Evolutionary conservation across 2,329 filamentous ascomycete species (phyloP).

Genomic region (Teratosphaeria viscida): DNA sequence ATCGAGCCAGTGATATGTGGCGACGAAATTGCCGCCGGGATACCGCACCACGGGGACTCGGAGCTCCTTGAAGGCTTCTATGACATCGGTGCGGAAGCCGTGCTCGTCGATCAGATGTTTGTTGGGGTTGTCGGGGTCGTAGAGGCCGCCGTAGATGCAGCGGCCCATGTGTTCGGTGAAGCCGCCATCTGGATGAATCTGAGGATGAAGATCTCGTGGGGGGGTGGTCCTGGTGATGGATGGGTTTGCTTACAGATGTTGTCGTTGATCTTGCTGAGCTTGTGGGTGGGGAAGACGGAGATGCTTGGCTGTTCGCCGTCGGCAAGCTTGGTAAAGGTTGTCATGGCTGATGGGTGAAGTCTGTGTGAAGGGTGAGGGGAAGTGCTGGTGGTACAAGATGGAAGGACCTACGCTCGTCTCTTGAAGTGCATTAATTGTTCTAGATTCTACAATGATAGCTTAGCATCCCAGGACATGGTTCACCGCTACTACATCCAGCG

Average conservation of each 20-base stretch:
- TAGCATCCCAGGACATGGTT: background rate
- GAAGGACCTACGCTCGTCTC: background rate
- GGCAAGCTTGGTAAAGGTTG: conserved; percentile 59
- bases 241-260: conserved; percentile 46
- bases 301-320: conserved; percentile 54
- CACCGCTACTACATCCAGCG: background rate
- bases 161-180: conserved; percentile 89
- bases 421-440: background rate
- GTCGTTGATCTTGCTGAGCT: conserved; percentile 62
- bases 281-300: conserved; percentile 53
- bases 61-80: conserved; percentile 62
- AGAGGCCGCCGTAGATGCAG: conserved; percentile 80
- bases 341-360: conserved; percentile 40
- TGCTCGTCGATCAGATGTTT: conserved; percentile 56
- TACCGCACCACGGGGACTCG: conserved; percentile 69
- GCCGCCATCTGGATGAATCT: conserved; percentile 45
- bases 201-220: too few species aligned
- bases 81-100: conserved; percentile 70
- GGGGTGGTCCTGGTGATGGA: too few species aligned
- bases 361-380: background rate
- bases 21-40: conserved; percentile 74
- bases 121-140: conserved; percentile 57
- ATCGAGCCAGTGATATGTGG: conserved; percentile 79
- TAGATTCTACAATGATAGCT: background rate
- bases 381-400: background rate